Evolutionary conservation across 1,284 basidiomycete genomes (phyloP).

Genomic region (Bondarzewia mesenterica): DNA sequence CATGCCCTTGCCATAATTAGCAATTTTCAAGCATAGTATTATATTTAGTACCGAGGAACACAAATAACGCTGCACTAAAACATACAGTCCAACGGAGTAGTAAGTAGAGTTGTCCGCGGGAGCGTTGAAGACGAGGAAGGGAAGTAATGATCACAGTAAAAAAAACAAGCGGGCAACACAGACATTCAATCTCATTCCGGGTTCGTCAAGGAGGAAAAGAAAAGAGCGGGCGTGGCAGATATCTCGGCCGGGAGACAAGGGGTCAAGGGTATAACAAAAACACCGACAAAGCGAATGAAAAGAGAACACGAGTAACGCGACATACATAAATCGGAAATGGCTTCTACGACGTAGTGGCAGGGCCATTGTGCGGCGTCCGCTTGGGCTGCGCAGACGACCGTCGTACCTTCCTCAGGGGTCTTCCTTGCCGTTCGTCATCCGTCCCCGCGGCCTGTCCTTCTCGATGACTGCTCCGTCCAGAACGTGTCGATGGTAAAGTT

Average conservation of each 20-base stretch:
- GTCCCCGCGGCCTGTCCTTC: not conserved
- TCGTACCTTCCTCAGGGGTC: conserved; percentile 9
- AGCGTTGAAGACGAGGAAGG: not conserved
- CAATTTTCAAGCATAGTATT: not conserved
- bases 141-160: not conserved
- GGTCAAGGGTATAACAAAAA: not conserved
- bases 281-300: not conserved
- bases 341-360: not conserved
- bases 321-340: not conserved
- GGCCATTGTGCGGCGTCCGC: not conserved
- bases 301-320: not conserved
- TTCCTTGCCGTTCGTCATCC: not conserved
- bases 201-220: not conserved
- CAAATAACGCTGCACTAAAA: not conserved
- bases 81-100: not conserved
- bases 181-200: not conserved
- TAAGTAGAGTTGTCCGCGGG: not conserved
- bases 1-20: not conserved
- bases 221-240: not conserved
- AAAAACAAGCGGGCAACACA: not conserved
- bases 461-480: not conserved
- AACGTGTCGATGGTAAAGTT: conserved; percentile 10
- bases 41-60: not conserved
- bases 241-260: not conserved
- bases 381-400: conserved; percentile 9